Evolutionary conservation across 768 basidiomycete species (phyloP), one percentile per base, ranked within the genome.

Genomic region (Mycena amicta): DNA sequence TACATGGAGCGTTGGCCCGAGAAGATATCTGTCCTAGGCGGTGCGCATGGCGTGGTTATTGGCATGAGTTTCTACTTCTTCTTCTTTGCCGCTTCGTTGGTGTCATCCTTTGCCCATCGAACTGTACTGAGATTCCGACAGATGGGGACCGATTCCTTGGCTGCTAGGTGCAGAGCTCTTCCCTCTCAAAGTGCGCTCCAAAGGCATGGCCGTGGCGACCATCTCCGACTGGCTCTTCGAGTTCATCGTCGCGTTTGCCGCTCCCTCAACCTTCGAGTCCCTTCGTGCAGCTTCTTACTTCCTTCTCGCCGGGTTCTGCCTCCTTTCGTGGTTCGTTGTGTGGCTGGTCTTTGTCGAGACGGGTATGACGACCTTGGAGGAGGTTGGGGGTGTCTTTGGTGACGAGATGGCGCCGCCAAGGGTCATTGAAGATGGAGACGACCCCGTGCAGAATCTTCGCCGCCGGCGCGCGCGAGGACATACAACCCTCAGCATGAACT

Each of bases 181-280:
- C 62, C 79, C 75, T 6, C 63, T 75, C 46, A 81, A 83, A 47
- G 80, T 87, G 56, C 84, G 88, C 55, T 85, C 86, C 25, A 88
- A 88, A 73, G 87, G 84, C 50, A 83, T 89, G 75, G 86, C 80
- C 12, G 77, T 89, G 57, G 81, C 85, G 5, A 80, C 81, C 50
- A 80, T 84, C 30, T 81, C 82, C 55, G 89, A 89, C 78, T 90
- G 88, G 87, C 69, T 86, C 62, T 87, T 82, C 76, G 88, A 90
- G 74, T 87, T 83, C 62, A 77, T 77, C 67, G 80, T 87, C 69
- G 81, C 81, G 15, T 76, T 77, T 66, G 76, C 77, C 56, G 71
- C 75, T 8, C 84, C 85, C 1, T 77, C 80, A 0, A 73, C 83
- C 50, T 82, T 84, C 67, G 57, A 73, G 11, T 65, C 65, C 41